These are phyloP conservation scores for Septoria petroselini DNA, from an alignment of 2,329 filamentous ascomycete genomes.

Conservation along the genomic window DNA sequence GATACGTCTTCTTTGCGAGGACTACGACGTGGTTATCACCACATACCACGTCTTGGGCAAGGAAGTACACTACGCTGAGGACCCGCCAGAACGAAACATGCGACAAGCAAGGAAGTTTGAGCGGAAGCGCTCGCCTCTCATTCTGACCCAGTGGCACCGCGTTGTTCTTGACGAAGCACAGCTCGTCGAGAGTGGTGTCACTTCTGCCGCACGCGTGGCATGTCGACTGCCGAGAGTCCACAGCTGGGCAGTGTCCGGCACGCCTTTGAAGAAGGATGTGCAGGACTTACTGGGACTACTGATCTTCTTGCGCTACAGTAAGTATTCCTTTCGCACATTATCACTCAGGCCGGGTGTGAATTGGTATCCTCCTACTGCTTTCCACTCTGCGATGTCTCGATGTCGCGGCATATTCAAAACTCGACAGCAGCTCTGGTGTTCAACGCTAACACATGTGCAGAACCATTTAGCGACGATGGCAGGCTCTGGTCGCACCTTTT, in stretches of 20 bases:
- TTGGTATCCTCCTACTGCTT: too few species aligned
- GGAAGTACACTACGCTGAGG: slow-evolving; percentile 74
- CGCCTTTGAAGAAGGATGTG: slow-evolving; percentile 77
- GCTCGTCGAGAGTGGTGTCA: slow-evolving; percentile 88
- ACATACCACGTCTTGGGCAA: slow-evolving; percentile 68
- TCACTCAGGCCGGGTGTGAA: too few species aligned
- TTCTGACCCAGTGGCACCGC: slow-evolving; percentile 83
- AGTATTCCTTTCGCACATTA: too few species aligned
- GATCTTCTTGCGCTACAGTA: slow-evolving; percentile 71
- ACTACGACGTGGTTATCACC: slow-evolving; percentile 58
- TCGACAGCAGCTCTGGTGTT: too few species aligned
- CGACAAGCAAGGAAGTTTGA: slow-evolving; percentile 47
- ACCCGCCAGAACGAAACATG: slow-evolving; percentile 68
- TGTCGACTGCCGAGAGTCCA: slow-evolving; percentile 76
- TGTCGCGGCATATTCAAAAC: too few species aligned
- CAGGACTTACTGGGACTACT: slow-evolving; percentile 77
- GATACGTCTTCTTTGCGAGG: slow-evolving; percentile 46
- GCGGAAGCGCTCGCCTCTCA: slow-evolving; percentile 72
- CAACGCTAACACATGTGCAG: too few species aligned
- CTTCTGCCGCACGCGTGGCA: slow-evolving; percentile 76
- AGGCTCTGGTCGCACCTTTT: slow-evolving; percentile 68
- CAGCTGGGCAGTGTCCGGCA: slow-evolving; percentile 90
- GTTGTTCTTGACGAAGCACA: slow-evolving; percentile 74
- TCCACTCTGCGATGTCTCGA: too few species aligned
- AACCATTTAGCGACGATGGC: slow-evolving; percentile 64